These are phyloP conservation scores for Fusarium burgessii DNA, from an alignment of 2,329 filamentous ascomycete genomes.

Conservation along the genomic window DNA sequence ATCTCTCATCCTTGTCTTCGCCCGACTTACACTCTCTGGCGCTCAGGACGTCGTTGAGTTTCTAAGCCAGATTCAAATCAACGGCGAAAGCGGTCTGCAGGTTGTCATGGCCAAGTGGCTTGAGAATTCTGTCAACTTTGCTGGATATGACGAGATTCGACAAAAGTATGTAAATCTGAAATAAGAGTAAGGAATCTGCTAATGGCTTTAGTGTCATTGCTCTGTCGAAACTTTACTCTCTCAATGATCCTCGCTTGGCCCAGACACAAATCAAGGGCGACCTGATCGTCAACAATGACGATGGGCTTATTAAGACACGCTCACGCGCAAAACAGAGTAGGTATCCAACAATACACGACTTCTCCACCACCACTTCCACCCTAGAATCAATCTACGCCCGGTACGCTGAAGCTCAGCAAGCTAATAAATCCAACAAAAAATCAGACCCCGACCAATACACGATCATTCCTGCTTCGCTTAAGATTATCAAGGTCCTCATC, in stretches of 20 bases:
- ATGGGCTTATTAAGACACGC: slow-evolving; percentile 88
- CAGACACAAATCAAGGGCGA: slow-evolving; percentile 92
- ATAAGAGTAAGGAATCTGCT: slow-evolving; percentile 36
- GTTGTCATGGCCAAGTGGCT: slow-evolving; percentile 96
- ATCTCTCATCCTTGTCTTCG: slow-evolving; percentile 94
- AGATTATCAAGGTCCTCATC: slow-evolving; percentile 95
- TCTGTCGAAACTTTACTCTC: slow-evolving; percentile 87
- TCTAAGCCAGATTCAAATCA: slow-evolving; percentile 84
- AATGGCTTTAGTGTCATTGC: slow-evolving; percentile 79
- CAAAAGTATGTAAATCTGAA: slow-evolving; percentile 77
- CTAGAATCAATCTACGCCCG: slow-evolving; percentile 37
- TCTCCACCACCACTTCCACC: slow-evolving; percentile 33
- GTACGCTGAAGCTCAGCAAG: slow-evolving; percentile 33
- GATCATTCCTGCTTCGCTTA: slow-evolving; percentile 86
- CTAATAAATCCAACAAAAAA: slow-evolving; percentile 44
- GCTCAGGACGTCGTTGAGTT: slow-evolving; percentile 93
- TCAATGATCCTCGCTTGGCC: slow-evolving; percentile 83
- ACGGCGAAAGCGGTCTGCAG: slow-evolving; percentile 83
- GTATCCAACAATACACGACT: slow-evolving; percentile 45
- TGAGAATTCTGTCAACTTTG: slow-evolving; percentile 96
- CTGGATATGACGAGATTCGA: slow-evolving; percentile 97
- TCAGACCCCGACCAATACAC: slow-evolving; percentile 90
- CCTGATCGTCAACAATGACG: slow-evolving; percentile 81
- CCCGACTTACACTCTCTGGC: slow-evolving; percentile 85
- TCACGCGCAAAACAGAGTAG: slow-evolving; percentile 87